phyloP scores from a whole-genome alignment of 208 protist genomes.

The Acanthamoeba divionensis region DNA sequence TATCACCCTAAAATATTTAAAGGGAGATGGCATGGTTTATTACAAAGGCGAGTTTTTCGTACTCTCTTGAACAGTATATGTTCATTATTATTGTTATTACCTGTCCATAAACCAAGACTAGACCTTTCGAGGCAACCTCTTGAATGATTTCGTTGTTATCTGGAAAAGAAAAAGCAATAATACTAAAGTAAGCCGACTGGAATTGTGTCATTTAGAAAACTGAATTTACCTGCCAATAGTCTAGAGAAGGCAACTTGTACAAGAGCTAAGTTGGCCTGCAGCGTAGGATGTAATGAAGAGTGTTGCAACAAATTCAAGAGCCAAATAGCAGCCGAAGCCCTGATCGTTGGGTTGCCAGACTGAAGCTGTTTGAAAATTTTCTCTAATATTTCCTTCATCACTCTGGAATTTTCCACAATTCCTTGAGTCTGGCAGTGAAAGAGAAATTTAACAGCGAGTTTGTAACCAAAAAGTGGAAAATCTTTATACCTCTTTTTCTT shows the following conservation, averaged over 20 bases:
- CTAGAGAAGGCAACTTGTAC: constrained; percentile 55
- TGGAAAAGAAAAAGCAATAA: constrained; percentile 4
- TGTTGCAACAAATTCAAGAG: constrained; percentile 57
- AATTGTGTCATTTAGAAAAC: too few relatives aligned
- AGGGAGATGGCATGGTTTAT: too few relatives aligned
- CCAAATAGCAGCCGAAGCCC: constrained; percentile 56
- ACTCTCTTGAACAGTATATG: too few relatives aligned
- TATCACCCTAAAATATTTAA: background rate
- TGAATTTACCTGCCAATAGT: constrained; percentile 1
- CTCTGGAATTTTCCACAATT: background rate
- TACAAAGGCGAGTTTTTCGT: too few relatives aligned
- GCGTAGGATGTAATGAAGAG: background rate
- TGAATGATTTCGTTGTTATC: constrained; percentile 65
- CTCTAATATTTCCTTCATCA: background rate
- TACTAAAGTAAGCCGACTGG: too few relatives aligned
- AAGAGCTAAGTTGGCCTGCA: background rate
- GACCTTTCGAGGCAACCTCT: constrained; percentile 68
- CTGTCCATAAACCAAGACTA: constrained; percentile 66
- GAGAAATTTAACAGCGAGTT: background rate
- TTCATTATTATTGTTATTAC: background rate
- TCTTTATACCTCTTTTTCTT: background rate
- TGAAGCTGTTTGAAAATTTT: constrained; percentile 26
- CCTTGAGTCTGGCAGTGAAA: background rate
- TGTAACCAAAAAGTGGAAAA: background rate
- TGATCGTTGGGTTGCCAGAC: background rate